phyloP scores from a whole-genome alignment of 1,284 basidiomycete species.

The Cutaneotrichosporon sp. region DNA sequence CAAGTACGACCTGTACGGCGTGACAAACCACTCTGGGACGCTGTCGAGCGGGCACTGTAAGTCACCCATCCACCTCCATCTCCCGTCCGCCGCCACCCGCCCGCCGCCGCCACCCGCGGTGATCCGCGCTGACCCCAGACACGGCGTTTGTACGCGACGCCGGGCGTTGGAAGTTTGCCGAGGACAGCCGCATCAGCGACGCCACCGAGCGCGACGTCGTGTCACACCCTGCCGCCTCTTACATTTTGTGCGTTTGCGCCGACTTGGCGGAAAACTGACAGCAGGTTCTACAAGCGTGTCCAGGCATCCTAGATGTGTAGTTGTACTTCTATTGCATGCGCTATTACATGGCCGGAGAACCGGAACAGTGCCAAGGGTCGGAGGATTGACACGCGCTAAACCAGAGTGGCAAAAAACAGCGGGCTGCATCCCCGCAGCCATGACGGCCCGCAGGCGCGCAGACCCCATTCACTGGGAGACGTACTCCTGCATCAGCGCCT shows the following conservation, averaged over 20 bases:
- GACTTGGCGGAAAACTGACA: conserved; percentile 2
- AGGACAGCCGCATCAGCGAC: conserved; percentile 74
- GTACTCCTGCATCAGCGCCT: too few species aligned
- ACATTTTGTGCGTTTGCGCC: not conserved
- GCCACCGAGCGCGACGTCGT: conserved; percentile 78
- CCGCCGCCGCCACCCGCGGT: too few species aligned
- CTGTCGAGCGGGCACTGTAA: conserved; percentile 88
- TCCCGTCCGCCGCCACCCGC: too few species aligned
- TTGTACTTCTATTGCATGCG: conserved; percentile 8
- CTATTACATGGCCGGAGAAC: not conserved
- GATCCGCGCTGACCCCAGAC: conserved; percentile 58
- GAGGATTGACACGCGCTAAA: too few species aligned
- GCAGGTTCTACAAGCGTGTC: conserved; percentile 51
- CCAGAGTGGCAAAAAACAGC: too few species aligned
- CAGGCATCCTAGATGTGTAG: conserved; percentile 21
- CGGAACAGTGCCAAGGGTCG: not conserved
- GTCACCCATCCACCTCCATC: conserved; percentile 48
- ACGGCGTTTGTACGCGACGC: conserved; percentile 77
- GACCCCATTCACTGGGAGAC: too few species aligned
- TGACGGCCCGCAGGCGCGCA: too few species aligned
- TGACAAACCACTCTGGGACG: conserved; percentile 90
- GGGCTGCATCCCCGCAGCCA: too few species aligned
- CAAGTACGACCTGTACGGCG: conserved; percentile 82
- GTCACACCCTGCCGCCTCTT: conserved; percentile 2
- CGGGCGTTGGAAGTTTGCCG: conserved; percentile 81